Evolutionary conservation across 345 rosid genomes (phyloP).

Genomic region (Jatropha curcas): DNA sequence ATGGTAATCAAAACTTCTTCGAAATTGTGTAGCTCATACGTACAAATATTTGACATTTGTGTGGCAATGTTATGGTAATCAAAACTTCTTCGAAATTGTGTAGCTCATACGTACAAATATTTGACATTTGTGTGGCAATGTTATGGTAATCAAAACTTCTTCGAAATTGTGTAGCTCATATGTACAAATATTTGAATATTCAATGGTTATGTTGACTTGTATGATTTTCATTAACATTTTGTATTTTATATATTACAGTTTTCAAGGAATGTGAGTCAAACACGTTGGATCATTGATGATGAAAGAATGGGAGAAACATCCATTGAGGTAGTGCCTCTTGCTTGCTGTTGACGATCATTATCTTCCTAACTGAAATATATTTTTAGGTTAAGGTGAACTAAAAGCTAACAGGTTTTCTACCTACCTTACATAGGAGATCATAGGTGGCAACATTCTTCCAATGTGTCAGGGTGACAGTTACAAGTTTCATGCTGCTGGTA

Average conservation of each 20-base stretch:
- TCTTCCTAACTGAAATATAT: slow-evolving; percentile 12
- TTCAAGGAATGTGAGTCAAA: slow-evolving; percentile 94
- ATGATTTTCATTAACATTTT: neutral
- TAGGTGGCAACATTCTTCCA: slow-evolving; percentile 78
- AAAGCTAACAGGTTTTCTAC: slow-evolving; percentile 18
- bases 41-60: neutral
- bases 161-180: neutral
- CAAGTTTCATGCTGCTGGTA: slow-evolving; percentile 99
- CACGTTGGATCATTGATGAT: slow-evolving; percentile 94
- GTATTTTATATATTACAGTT: slow-evolving; percentile 43
- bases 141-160: too few relatives aligned
- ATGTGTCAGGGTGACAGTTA: slow-evolving; percentile 69
- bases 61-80: neutral
- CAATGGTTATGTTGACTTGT: neutral
- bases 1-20: neutral
- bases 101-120: neutral
- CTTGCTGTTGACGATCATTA: slow-evolving; percentile 1
- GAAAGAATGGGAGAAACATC: slow-evolving; percentile 98
- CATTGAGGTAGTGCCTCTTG: slow-evolving; percentile 61
- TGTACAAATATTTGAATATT: neutral
- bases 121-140: too few relatives aligned
- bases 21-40: neutral
- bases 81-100: neutral
- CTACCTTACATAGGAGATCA: slow-evolving; percentile 59
- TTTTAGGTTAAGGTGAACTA: slow-evolving; percentile 5